Evolutionary conservation across 805 yeast species (phyloP).

Genomic region (Brettanomyces nanus): DNA sequence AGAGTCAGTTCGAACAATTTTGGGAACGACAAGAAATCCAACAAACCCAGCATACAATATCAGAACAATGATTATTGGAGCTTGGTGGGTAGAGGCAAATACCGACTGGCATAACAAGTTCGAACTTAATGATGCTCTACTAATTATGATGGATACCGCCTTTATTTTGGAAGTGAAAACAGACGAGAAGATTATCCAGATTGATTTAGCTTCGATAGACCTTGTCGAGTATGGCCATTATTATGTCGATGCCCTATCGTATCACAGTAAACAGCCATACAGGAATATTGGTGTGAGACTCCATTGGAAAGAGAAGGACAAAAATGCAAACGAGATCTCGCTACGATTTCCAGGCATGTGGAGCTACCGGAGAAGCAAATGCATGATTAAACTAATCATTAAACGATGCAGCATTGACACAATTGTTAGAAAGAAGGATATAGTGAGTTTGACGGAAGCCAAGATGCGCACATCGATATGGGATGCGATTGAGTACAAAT

Average conservation of each 20-base stretch:
- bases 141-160: constrained; percentile 16
- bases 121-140: constrained; percentile 15
- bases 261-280: constrained; percentile 21
- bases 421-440: too few species aligned
- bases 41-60: constrained; percentile 11
- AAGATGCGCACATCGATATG: constrained; percentile 25
- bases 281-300: constrained; percentile 25
- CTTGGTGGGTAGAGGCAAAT: constrained; percentile 27
- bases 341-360: constrained; percentile 14
- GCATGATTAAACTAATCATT: too few species aligned
- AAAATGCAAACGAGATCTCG: constrained; percentile 1
- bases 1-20: constrained; percentile 15
- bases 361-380: constrained; percentile 11
- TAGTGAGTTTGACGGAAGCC: too few species aligned
- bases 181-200: too few species aligned
- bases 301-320: constrained; percentile 2
- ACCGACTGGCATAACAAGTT: constrained; percentile 7
- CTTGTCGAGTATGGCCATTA: constrained; percentile 27
- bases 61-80: constrained; percentile 15
- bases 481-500: constrained; percentile 26
- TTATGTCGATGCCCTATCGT: constrained; percentile 12
- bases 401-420: too few species aligned
- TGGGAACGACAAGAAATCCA: constrained; percentile 1
- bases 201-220: too few species aligned
- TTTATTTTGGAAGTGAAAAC: too few species aligned